Evolutionary conservation across 371 early-diverging fungal genomes (phyloP), one percentile per base, ranked within the genome.

Genomic region (Rhizomucor pusillus): DNA sequence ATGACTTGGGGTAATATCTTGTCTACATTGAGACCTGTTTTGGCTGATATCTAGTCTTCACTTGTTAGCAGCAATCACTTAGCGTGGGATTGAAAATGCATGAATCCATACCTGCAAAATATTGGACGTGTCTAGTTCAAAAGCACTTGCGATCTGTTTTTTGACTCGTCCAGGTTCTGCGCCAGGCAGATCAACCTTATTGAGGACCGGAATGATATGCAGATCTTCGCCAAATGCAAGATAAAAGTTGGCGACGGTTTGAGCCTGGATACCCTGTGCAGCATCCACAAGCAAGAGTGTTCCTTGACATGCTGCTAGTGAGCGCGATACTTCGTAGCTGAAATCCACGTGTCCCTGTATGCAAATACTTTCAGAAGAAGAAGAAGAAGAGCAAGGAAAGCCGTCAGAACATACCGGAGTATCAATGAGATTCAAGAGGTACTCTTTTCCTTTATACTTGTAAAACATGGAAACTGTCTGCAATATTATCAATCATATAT

Each of bases 191-290:
- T 97, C 97, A 46, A 97, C 82, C 73, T 98, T 98, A 70, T 98
- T 98, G 34, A 98, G 62, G 22, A 97, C 89, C 11, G 99, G 98
- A 9, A 98, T 77, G 50, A 98, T 89, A 12, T 64, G 72, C 46
- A 98, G 77, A 16, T 85, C 90, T 69, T 93, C 85, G 20, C 89
- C 88, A 76, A 91, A 94, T 0, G 98, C 98, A 39, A 98, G 67
- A 58, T 86, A 94, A 66, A 93, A 97, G 68, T 97, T 97, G 19
- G 99, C 97, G 16, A 98, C 94, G 0, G 95, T 95, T 58, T 95
- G 95, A 0, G 94, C 94, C 62, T 95, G 94, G 20, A 95, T 88
- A 10, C 95, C 95, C 63, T 95, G 93, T 2, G 85, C 76, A 1
- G 93, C 93, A 68, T 95, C 95, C 1, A 95, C 93, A 3, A 95